phyloP scores from a whole-genome alignment of 2,329 filamentous ascomycete genomes.

The Neonectria faginata region DNA sequence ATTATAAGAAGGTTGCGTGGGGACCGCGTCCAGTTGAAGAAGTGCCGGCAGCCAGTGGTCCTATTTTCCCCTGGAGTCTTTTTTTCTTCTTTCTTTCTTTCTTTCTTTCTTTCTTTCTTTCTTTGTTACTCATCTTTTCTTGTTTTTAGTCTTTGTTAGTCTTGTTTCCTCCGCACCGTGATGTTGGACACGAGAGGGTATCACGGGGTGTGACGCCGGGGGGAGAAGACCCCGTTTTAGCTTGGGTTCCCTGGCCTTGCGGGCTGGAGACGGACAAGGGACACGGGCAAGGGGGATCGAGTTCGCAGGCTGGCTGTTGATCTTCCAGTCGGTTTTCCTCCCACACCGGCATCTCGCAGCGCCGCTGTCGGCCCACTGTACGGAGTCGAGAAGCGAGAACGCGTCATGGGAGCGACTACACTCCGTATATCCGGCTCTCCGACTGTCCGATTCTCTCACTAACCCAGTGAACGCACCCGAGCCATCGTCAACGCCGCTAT shows the following conservation, averaged over 20 bases:
- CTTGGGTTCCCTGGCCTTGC: background rate
- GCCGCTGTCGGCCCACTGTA: background rate
- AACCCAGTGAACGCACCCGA: background rate
- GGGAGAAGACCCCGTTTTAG: background rate
- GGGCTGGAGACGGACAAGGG: background rate
- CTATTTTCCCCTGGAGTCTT: background rate
- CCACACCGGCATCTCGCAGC: background rate
- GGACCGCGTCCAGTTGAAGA: background rate
- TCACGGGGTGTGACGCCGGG: background rate
- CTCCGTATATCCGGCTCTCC: background rate
- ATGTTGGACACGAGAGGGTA: background rate
- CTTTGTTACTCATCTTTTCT: background rate
- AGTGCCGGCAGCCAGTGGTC: slow-evolving; percentile 1
- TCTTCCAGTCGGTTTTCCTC: background rate
- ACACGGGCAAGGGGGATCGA: background rate
- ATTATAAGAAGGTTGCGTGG: slow-evolving; percentile 11
- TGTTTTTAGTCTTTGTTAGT: background rate
- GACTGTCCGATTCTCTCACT: background rate
- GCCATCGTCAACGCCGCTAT: background rate
- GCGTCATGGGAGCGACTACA: background rate
- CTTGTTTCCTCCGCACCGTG: background rate
- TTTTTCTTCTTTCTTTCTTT: background rate
- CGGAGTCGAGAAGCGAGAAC: background rate
- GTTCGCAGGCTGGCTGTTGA: background rate
- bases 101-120: background rate